phyloP scores from a whole-genome alignment of 2,329 filamentous ascomycete genomes.

The Fusarium subglutinans region DNA sequence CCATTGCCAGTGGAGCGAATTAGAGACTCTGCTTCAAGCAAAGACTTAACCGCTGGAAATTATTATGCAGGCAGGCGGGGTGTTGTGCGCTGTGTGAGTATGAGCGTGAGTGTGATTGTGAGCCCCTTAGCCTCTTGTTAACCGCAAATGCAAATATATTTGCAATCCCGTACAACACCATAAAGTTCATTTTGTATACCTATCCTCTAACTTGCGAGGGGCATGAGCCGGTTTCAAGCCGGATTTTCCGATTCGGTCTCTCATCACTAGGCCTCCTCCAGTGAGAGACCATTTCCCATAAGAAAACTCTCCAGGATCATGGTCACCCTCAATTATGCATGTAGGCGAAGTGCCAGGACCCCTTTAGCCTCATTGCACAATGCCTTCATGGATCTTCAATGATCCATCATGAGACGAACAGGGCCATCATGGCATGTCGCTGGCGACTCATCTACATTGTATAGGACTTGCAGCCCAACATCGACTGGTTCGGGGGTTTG shows the following conservation, averaged over 20 bases:
- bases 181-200: not conserved
- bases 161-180: not conserved
- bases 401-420: conserved; percentile 28
- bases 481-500: not conserved
- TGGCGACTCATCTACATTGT: not conserved
- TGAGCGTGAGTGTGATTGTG: not conserved
- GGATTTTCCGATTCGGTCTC: not conserved
- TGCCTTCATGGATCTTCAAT: conserved; percentile 17
- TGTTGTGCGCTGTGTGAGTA: not conserved
- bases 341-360: not conserved
- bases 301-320: not conserved
- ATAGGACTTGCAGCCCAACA: not conserved
- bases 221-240: not conserved
- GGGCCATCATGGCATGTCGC: conserved; percentile 28
- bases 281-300: not conserved
- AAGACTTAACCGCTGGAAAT: conserved; percentile 11
- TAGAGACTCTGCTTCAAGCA: not conserved
- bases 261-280: not conserved
- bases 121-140: conserved; percentile 19
- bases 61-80: conserved; percentile 19
- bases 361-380: conserved; percentile 7
- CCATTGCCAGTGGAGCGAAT: conserved; percentile 26
- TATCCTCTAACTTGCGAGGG: not conserved
- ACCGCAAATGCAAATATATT: not conserved
- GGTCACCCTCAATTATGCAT: not conserved